Evolutionary conservation across 805 yeast species (phyloP), one percentile per base, ranked within the genome.

Genomic region (Saturnispora diversa): DNA sequence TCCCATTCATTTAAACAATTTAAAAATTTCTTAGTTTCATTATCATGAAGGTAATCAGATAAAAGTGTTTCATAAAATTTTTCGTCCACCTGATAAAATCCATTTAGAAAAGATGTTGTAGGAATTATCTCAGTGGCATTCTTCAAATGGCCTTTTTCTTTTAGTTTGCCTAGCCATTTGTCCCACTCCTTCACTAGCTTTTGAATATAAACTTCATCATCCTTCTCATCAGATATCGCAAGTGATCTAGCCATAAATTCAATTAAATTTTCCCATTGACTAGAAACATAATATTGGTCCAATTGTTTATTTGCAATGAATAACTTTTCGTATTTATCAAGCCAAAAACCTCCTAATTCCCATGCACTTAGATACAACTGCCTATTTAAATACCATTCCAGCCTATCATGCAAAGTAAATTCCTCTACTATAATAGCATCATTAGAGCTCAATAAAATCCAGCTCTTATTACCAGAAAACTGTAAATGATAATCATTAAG

Each of bases 391-490:
- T 68, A 80, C 96, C 97, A 90, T 4, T 75, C 64, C 33, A 80
- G 70, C 44, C 80, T 74, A 55, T 88, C 97, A 22, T 64, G 58
- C 19, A 81, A 59, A 39, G 76, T 77, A n/a, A 83, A 67, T 45
- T 80, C 85, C 49, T 79, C 73, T 0, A 87, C 86, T 15, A 77
- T 64, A 1, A 90, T 81, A 1, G 80, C 90, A 60, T 87, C 97
- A 35, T 75, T 73, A 0, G 96, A 85, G 53, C 90, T 77, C 5
- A 90, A 66, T 15, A 92, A 65, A 51, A 70, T 83, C 64, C 81
- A 85, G 40, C 68, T 65, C 0, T 59, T 54, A 25, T 24, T 31
- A n/a, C 7, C 29, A 17, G 26, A 68, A 37, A 72, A 73, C 1
- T 79, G 75, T 35, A 88, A 58, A 48, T 75, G 79, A 54, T 83